phyloP scores from a whole-genome alignment of 495 filamentous ascomycete species.

The Poronia punctata region DNA sequence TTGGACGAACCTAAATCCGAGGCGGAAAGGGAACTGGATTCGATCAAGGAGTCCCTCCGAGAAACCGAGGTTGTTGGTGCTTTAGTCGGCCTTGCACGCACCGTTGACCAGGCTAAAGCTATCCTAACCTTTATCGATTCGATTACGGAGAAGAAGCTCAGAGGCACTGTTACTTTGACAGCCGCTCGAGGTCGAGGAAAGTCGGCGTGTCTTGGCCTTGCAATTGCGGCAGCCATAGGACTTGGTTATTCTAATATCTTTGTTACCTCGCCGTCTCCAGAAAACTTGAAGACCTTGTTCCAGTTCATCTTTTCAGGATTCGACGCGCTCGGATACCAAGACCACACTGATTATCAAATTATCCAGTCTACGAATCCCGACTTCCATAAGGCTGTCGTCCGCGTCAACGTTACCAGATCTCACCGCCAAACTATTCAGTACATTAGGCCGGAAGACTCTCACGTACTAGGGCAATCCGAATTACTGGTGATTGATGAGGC shows the following conservation, averaged over 20 bases:
- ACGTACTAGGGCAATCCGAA: slow-evolving; percentile 92
- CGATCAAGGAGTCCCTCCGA: slow-evolving; percentile 77
- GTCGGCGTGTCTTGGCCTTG: slow-evolving; percentile 81
- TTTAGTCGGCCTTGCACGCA: slow-evolving; percentile 75
- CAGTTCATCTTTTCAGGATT: slow-evolving; percentile 99
- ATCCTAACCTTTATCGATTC: slow-evolving; percentile 92
- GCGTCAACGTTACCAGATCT: slow-evolving; percentile 91
- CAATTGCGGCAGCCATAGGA: slow-evolving; percentile 87
- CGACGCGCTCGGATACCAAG: slow-evolving; percentile 84
- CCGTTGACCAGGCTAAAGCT: slow-evolving; percentile 92
- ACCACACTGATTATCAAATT: slow-evolving; percentile 95
- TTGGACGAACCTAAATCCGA: slow-evolving; percentile 58
- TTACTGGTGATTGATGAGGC: slow-evolving; percentile 96
- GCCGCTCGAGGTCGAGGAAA: slow-evolving; percentile 95
- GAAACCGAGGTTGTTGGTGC: slow-evolving; percentile 83
- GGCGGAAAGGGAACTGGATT: slow-evolving; percentile 68
- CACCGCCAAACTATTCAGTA: slow-evolving; percentile 99
- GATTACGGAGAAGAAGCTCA: slow-evolving; percentile 90
- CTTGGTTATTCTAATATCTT: slow-evolving; percentile 99
- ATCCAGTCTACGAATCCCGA: slow-evolving; percentile 97
- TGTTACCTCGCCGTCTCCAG: slow-evolving; percentile 95
- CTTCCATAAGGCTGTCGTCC: slow-evolving; percentile 97
- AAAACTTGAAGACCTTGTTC: slow-evolving; percentile 97
- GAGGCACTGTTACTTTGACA: slow-evolving; percentile 87
- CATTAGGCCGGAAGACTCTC: slow-evolving; percentile 91